These are phyloP conservation scores for Tetramitus jugosus DNA, from an alignment of 208 protist species.

Conservation along the genomic window DNA sequence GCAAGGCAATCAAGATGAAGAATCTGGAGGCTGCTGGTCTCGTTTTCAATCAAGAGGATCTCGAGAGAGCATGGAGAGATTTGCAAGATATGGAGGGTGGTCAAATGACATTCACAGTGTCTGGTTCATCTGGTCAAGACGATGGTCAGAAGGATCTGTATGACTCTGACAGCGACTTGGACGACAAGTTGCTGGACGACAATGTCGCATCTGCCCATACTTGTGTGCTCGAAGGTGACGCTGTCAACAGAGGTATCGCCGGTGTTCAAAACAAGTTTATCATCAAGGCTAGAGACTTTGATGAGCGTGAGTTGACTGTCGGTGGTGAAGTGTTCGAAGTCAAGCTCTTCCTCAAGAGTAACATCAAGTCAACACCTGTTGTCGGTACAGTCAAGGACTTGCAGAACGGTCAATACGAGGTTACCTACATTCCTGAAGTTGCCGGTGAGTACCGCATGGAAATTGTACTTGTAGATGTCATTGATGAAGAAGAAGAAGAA, in stretches of 20 bases:
- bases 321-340: not conserved
- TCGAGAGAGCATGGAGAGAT: not conserved
- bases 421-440: constrained; percentile 11
- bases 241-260: not conserved
- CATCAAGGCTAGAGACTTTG: not conserved
- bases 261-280: not conserved
- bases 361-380: not conserved
- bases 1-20: not conserved
- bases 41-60: constrained; percentile 1
- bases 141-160: not conserved
- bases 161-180: not conserved
- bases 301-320: not conserved
- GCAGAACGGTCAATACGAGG: not conserved
- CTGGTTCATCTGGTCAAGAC: not conserved
- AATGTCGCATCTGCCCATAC: not conserved
- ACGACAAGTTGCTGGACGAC: not conserved
- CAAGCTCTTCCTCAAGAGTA: not conserved
- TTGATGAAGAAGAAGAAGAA: not conserved
- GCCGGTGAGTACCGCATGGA: constrained; percentile 4
- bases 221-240: not conserved
- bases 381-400: not conserved
- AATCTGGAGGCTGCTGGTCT: not conserved
- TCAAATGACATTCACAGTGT: no score
- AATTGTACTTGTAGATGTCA: not conserved
- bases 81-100: not conserved